Evolutionary conservation across 2,329 filamentous ascomycete species (phyloP).

Genomic region (Penicillium sp.): DNA sequence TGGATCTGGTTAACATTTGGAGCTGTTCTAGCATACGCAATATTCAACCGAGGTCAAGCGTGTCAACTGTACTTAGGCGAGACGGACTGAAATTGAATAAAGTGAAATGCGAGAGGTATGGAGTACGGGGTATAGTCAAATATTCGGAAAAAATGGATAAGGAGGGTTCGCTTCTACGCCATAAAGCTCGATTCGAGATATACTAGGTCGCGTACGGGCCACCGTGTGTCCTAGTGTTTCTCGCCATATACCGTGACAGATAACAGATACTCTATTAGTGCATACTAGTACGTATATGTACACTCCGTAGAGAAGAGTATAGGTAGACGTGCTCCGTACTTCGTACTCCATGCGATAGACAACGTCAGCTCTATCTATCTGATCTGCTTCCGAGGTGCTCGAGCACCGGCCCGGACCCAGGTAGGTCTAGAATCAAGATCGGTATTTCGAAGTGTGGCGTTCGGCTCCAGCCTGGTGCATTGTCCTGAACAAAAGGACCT

Average conservation of each 20-base stretch:
- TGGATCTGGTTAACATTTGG: neutral
- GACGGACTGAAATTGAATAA: neutral
- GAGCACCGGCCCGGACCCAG: neutral
- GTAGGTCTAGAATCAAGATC: constrained; percentile 9
- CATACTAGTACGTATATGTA: too few species aligned
- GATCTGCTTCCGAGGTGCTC: neutral
- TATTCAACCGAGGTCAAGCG: neutral
- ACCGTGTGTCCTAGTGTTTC: too few species aligned
- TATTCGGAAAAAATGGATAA: neutral
- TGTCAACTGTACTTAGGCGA: neutral
- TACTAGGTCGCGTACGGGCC: too few species aligned
- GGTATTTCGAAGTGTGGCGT: constrained; percentile 5
- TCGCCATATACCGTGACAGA: too few species aligned
- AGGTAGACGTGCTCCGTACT: too few species aligned
- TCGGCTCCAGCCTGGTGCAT: neutral
- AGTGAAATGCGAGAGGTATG: neutral
- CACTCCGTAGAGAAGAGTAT: too few species aligned
- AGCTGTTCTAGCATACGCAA: neutral
- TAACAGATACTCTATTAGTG: too few species aligned
- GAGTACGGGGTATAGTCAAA: neutral
- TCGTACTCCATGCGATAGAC: too few species aligned
- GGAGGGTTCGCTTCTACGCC: too few species aligned
- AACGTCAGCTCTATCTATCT: neutral
- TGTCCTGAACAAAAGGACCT: constrained; percentile 6
- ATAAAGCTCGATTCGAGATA: too few species aligned